A percentile compares a stretch with the other conserved stretches of the same genome.
These are phyloP conservation scores for Pseudisothecium myosuroides DNA, from an alignment of 225 moss, liverwort and hornwort genomes.

Conservation along the genomic window DNA sequence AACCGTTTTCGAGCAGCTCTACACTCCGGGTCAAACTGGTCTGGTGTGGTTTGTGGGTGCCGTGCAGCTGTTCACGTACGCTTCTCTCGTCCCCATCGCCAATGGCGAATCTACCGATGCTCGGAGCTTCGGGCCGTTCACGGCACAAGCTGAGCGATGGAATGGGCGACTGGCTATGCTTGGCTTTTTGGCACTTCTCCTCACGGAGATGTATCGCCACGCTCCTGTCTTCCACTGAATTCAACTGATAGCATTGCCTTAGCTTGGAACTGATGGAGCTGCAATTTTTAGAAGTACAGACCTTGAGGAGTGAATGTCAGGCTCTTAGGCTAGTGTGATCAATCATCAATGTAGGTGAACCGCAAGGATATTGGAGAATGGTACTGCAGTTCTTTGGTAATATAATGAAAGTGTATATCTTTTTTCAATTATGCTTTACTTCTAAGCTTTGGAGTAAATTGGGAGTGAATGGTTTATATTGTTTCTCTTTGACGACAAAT, in stretches of 20 bases:
- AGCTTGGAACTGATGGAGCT: no score
- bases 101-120: slow-evolving; percentile 21
- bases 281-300: background rate
- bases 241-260: background rate
- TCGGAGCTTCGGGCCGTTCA: slow-evolving; percentile 18
- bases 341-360: no score
- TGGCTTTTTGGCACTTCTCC: background rate
- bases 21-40: slow-evolving; percentile 4
- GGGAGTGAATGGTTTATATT: rapidly evolving
- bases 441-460: background rate
- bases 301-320: background rate
- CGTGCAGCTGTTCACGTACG: slow-evolving; percentile 23
- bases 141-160: slow-evolving; percentile 17
- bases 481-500: background rate
- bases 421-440: background rate
- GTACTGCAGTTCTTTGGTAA: no score
- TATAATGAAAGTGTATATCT: background rate
- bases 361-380: background rate
- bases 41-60: slow-evolving; percentile 11
- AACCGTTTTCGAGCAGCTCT: slow-evolving; percentile 34
- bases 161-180: slow-evolving; percentile 19
- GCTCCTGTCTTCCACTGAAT: slow-evolving; percentile 17
- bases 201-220: slow-evolving; percentile 17
- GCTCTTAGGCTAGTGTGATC: background rate
- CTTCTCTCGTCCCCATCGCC: slow-evolving; percentile 17